Evolutionary conservation across 371 early-diverging fungal genomes (phyloP).

Genomic region (Mucor ambiguus): DNA sequence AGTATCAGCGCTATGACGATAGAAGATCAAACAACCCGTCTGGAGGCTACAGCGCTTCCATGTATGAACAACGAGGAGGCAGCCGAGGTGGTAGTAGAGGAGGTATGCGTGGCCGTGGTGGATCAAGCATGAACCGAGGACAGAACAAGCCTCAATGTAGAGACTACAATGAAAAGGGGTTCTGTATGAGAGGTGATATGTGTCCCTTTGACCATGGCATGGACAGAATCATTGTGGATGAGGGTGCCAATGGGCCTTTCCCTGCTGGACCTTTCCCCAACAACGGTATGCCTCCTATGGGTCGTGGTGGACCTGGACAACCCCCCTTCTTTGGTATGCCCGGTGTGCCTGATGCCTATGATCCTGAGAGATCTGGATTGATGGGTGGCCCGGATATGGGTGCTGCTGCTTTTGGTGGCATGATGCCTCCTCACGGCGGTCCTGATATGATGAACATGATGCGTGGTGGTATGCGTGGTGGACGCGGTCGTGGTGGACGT

Average conservation of each 20-base stretch:
- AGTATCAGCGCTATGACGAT: slow-evolving; percentile 28
- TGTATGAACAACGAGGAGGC: slow-evolving; percentile 19
- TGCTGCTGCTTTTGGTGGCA: slow-evolving; percentile 4
- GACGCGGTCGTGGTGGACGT: slow-evolving; percentile 22
- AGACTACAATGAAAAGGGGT: slow-evolving; percentile 82
- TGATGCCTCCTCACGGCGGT: slow-evolving; percentile 14
- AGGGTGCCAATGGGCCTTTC: slow-evolving; percentile 37
- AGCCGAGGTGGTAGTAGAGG: slow-evolving; percentile 36
- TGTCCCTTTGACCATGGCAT: slow-evolving; percentile 83
- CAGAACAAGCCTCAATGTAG: slow-evolving; percentile 59
- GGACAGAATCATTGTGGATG: slow-evolving; percentile 76
- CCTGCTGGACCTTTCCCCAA: slow-evolving; percentile 24
- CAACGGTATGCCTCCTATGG: slow-evolving; percentile 24
- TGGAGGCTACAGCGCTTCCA: slow-evolving; percentile 1
- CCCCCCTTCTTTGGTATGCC: slow-evolving; percentile 32
- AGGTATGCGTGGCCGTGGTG: slow-evolving; percentile 40
- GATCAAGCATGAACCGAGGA: slow-evolving; percentile 33
- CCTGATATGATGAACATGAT: slow-evolving; percentile 17
- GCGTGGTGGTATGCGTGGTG: slow-evolving; percentile 16
- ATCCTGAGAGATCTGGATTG: slow-evolving; percentile 51
- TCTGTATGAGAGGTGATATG: slow-evolving; percentile 79
- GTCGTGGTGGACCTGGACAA: slow-evolving; percentile 6
- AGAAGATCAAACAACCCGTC: slow-evolving; percentile 8
- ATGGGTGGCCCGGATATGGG: slow-evolving; percentile 18
- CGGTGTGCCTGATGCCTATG: slow-evolving; percentile 41